Conservation (phyloP, 2,329 filamentous ascomycete species). For the Paecilomyces fulvus region DNA sequence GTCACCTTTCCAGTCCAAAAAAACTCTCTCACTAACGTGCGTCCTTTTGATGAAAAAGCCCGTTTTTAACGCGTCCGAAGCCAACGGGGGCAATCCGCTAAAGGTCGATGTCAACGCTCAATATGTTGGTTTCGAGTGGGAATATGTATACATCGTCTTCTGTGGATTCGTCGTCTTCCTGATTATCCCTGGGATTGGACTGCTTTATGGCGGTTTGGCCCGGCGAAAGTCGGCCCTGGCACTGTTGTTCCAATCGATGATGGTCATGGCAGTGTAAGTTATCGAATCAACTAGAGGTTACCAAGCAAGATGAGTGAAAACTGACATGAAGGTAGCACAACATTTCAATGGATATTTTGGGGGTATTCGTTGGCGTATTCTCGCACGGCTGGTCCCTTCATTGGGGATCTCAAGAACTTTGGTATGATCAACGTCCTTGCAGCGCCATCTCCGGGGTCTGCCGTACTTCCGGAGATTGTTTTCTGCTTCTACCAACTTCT, state of each 20-base stretch:
- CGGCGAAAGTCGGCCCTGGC: slow-evolving; percentile 54
- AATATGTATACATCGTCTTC: slow-evolving; percentile 51
- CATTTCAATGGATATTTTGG: slow-evolving; percentile 55
- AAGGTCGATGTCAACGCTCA: slow-evolving; percentile 49
- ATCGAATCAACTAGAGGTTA: background rate
- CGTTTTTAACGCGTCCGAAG: slow-evolving; percentile 28
- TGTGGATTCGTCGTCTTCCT: slow-evolving; percentile 56
- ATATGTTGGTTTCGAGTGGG: slow-evolving; percentile 51
- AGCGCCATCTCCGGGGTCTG: slow-evolving; percentile 51
- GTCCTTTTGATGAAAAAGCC: slow-evolving; percentile 14
- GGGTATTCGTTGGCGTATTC: slow-evolving; percentile 57
- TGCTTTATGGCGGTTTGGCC: slow-evolving; percentile 56
- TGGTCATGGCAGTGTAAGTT: slow-evolving; percentile 46
- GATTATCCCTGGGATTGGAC: slow-evolving; percentile 58
- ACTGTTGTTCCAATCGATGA: slow-evolving; percentile 54
- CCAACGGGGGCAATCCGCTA: slow-evolving; percentile 48
- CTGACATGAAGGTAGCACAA: slow-evolving; percentile 14
- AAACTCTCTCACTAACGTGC: slow-evolving; percentile 1
- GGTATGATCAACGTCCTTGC: slow-evolving; percentile 53
- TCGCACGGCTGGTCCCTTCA: slow-evolving; percentile 52
- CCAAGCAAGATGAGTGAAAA: background rate
- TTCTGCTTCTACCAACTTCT: slow-evolving; percentile 59
- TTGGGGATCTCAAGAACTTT: slow-evolving; percentile 54
- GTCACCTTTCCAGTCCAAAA: background rate
- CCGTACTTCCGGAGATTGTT: slow-evolving; percentile 54